phyloP scores from a whole-genome alignment of 164 flowering plant species.

The grape (Vitis vinifera) region DNA sequence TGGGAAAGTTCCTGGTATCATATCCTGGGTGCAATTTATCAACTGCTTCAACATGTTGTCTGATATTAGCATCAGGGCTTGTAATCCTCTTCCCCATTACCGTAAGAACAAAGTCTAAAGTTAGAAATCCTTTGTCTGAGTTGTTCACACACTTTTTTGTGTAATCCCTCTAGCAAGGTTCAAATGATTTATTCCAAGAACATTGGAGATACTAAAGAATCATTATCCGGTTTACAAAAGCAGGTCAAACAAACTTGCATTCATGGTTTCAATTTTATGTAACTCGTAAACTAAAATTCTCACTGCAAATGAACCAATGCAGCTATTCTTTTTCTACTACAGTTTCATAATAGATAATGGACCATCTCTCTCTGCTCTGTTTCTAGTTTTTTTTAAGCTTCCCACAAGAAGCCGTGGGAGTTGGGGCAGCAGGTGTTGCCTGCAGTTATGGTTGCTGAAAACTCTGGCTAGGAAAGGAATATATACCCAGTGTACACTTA shows the following conservation, averaged over 20 bases:
- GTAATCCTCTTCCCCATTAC: background rate
- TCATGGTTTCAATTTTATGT: too few species aligned
- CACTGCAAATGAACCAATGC: too few species aligned
- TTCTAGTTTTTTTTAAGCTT: background rate
- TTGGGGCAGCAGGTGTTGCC: background rate
- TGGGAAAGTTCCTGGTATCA: background rate
- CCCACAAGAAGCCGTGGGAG: slow-evolving; percentile 2
- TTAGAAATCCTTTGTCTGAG: too few species aligned
- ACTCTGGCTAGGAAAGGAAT: background rate
- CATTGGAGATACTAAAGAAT: too few species aligned
- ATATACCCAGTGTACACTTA: too few species aligned
- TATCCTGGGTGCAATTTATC: background rate
- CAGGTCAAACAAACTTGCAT: too few species aligned
- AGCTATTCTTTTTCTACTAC: too few species aligned
- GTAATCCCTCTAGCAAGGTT: too few species aligned
- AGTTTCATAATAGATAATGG: too few species aligned
- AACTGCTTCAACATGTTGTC: background rate
- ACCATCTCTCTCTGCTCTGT: background rate
- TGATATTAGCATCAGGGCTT: background rate
- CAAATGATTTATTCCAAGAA: too few species aligned
- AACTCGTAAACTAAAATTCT: too few species aligned
- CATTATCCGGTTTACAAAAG: background rate
- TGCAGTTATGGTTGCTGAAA: background rate
- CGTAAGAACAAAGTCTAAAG: background rate
- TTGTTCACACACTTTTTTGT: too few species aligned